A percentile compares a stretch with the other conserved stretches of the same genome.
These are phyloP conservation scores for Coemansia sp. DNA, from an alignment of 192 early-diverging fungal species.

Conservation along the genomic window DNA sequence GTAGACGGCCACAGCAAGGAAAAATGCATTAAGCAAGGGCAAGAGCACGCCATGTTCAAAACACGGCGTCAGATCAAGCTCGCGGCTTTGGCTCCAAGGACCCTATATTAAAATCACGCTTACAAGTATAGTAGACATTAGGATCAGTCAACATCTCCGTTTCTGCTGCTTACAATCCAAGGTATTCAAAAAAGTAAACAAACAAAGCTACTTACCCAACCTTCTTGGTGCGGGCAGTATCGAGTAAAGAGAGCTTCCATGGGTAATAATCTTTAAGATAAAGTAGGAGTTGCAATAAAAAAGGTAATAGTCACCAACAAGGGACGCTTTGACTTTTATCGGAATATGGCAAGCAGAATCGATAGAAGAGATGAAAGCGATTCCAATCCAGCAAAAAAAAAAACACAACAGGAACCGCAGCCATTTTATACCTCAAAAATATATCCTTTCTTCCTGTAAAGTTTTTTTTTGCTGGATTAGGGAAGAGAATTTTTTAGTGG, in stretches of 20 bases:
- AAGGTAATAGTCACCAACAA: too few relatives aligned
- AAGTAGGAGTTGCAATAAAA: too few relatives aligned
- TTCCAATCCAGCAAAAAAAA: too few relatives aligned
- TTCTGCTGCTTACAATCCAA: neutral
- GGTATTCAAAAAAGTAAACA: neutral
- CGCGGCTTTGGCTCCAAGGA: slow-evolving; percentile 22
- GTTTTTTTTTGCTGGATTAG: too few relatives aligned
- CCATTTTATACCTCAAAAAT: too few relatives aligned
- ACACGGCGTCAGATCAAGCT: slow-evolving; percentile 34
- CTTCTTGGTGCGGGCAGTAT: slow-evolving; percentile 15
- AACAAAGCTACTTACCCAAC: slow-evolving; percentile 24
- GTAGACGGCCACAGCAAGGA: slow-evolving; percentile 7
- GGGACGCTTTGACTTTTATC: too few relatives aligned
- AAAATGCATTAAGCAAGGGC: slow-evolving; percentile 16
- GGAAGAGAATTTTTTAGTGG: too few relatives aligned
- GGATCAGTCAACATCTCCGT: neutral
- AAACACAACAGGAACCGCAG: too few relatives aligned
- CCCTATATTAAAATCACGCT: slow-evolving; percentile 17
- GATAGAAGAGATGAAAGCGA: too few relatives aligned
- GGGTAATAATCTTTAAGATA: too few relatives aligned
- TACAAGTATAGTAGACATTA: neutral
- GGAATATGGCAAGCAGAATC: too few relatives aligned
- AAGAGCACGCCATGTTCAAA: slow-evolving; percentile 27
- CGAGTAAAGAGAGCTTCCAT: neutral
- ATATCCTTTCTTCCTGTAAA: too few relatives aligned